phyloP scores from a whole-genome alignment of 208 protist genomes.

The Crithidia brevicula region DNA sequence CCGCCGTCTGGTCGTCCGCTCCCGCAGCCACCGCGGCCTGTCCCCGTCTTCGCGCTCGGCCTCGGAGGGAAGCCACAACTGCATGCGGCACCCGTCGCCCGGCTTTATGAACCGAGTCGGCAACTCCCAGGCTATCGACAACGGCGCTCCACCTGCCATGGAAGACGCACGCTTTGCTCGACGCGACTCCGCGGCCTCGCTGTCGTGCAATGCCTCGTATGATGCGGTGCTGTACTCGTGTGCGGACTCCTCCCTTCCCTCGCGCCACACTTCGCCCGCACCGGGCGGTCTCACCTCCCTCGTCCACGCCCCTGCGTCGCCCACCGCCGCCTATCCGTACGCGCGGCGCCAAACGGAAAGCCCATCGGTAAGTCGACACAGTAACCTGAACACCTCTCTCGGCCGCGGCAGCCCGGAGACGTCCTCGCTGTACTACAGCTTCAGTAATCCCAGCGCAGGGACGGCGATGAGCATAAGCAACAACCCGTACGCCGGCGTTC shows the following conservation, averaged over 20 bases:
- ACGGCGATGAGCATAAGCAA: slow-evolving; percentile 22
- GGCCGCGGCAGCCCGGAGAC: slow-evolving; percentile 10
- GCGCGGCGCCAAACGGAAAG: slow-evolving; percentile 6
- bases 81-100: not conserved
- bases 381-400: not conserved
- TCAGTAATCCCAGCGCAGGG: slow-evolving; percentile 5
- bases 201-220: slow-evolving; percentile 8
- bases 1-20: slow-evolving; percentile 12
- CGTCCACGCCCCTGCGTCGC: not conserved
- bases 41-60: not conserved
- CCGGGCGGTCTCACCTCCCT: not conserved
- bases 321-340: not conserved
- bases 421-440: slow-evolving; percentile 22
- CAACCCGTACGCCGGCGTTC: slow-evolving; percentile 26
- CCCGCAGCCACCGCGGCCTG: not conserved
- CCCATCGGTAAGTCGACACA: not conserved
- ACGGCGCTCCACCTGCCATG: not conserved
- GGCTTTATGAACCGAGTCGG: not conserved
- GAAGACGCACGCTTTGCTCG: not conserved
- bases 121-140: not conserved
- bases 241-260: slow-evolving; percentile 1
- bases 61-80: not conserved
- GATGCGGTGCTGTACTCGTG: slow-evolving; percentile 14
- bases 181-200: slow-evolving; percentile 9
- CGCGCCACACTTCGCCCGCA: not conserved